These are phyloP conservation scores for Penicillium sp. DNA, from an alignment of 2,329 filamentous ascomycete genomes.

Conservation along the genomic window DNA sequence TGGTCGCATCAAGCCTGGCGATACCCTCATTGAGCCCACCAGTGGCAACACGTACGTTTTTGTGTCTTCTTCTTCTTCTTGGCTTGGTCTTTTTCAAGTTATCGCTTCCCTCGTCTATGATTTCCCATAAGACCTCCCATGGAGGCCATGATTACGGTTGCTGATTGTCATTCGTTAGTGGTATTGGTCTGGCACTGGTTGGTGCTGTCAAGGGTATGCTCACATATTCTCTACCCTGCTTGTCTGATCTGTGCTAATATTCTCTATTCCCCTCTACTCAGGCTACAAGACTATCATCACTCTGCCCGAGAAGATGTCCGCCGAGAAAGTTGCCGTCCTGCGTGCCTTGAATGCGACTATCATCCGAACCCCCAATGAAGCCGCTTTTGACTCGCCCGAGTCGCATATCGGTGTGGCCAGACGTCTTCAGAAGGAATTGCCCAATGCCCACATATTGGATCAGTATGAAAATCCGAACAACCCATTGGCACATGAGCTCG, in stretches of 20 bases:
- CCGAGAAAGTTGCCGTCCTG: conserved; percentile 94
- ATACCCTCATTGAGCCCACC: conserved; percentile 96
- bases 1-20: conserved; percentile 92
- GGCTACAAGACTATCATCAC: conserved; percentile 98
- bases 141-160: background rate
- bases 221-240: background rate
- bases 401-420: conserved; percentile 94
- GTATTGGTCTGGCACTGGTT: conserved; percentile 91
- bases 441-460: conserved; percentile 94
- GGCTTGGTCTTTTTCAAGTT: too few relatives aligned
- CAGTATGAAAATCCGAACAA: conserved; percentile 94
- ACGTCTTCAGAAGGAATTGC: conserved; percentile 88
- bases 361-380: conserved; percentile 93
- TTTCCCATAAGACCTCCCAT: too few relatives aligned
- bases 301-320: conserved; percentile 98
- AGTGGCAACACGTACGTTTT: conserved; percentile 77
- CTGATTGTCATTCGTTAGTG: conserved; percentile 43
- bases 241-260: background rate
- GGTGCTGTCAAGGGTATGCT: conserved; percentile 75
- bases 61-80: background rate
- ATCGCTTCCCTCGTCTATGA: background rate
- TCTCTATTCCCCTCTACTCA: conserved; percentile 11
- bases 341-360: conserved; percentile 94
- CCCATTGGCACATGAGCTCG: conserved; percentile 86
- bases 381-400: conserved; percentile 90